phyloP scores from a whole-genome alignment of 495 filamentous ascomycete genomes.

The Lasiosphaeris hirsuta region DNA sequence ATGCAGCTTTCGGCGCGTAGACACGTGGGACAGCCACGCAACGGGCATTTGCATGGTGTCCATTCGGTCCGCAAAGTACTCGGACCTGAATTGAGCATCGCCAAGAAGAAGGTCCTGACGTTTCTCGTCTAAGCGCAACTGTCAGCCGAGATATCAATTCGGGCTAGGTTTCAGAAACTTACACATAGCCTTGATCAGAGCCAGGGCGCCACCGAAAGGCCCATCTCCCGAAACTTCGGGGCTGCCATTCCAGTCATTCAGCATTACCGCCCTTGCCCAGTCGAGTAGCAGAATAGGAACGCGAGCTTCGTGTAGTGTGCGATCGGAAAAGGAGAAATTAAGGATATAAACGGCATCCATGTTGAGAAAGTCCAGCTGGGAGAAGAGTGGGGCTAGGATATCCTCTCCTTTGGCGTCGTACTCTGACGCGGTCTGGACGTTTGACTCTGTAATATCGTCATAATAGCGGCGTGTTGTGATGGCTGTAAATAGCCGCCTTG shows the following conservation, averaged over 20 bases:
- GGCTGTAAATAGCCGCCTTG: conserved; percentile 48
- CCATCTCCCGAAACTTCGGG: conserved; percentile 63
- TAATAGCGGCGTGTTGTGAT: conserved; percentile 47
- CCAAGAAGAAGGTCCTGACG: conserved; percentile 60
- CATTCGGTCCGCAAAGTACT: conserved; percentile 72
- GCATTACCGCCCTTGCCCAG: conserved; percentile 71
- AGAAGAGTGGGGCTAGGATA: conserved; percentile 45
- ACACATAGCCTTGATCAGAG: conserved; percentile 73
- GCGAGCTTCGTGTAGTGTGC: conserved; percentile 48
- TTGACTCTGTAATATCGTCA: conserved; percentile 38
- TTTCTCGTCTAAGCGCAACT: conserved; percentile 48
- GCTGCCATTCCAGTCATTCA: conserved; percentile 75
- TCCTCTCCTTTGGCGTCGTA: conserved; percentile 33
- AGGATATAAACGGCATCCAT: conserved; percentile 37
- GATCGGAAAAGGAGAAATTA: conserved; percentile 45
- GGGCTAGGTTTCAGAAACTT: conserved; percentile 29
- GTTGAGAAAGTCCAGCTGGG: conserved; percentile 45
- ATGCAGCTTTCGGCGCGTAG: conserved; percentile 64
- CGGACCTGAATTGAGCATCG: conserved; percentile 66
- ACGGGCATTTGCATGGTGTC: conserved; percentile 73
- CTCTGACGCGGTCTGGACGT: conserved; percentile 11
- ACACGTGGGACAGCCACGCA: conserved; percentile 61
- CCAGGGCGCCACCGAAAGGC: conserved; percentile 68
- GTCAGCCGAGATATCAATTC: conserved; percentile 11
- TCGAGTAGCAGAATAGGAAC: conserved; percentile 61